Percentiles rank a stretch among this genome's conserved stretches.
Conservation (phyloP, 768 basidiomycete genomes). For the Suillus tomentosus region DNA sequence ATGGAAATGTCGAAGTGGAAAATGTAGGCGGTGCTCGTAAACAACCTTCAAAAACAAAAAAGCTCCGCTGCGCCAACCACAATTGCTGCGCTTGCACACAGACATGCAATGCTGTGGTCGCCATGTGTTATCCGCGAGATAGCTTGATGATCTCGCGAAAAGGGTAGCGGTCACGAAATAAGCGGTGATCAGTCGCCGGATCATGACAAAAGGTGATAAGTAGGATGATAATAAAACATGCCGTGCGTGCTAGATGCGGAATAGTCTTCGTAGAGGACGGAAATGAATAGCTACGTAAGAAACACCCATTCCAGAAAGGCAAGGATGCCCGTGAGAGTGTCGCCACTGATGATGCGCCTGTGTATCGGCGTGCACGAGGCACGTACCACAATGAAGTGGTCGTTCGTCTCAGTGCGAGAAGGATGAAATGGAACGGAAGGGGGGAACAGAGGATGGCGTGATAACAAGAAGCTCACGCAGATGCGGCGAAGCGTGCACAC, state of each 20-base stretch:
- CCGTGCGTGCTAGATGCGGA: constrained; percentile 29
- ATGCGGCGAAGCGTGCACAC: constrained; percentile 56
- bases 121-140: constrained; percentile 25
- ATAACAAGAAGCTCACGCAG: constrained; percentile 50
- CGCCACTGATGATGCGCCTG: constrained; percentile 50
- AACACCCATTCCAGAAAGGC: constrained; percentile 18
- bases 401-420: constrained; percentile 64
- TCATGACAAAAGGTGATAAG: constrained; percentile 35
- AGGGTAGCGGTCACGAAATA: constrained; percentile 27
- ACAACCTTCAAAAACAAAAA: constrained; percentile 29
- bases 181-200: constrained; percentile 51
- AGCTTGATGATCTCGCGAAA: constrained; percentile 30
- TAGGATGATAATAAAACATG: constrained; percentile 46
- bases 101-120: constrained; percentile 38
- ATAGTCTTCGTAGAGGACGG: constrained; percentile 25
- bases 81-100: constrained; percentile 24
- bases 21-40: constrained; percentile 25
- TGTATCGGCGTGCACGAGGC: constrained; percentile 79
- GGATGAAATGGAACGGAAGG: constrained; percentile 56
- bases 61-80: constrained; percentile 26
- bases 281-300: constrained; percentile 30
- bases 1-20: constrained; percentile 17
- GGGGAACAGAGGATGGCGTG: constrained; percentile 39
- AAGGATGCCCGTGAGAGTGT: constrained; percentile 29
- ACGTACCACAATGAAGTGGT: constrained; percentile 83